Evolutionary conservation across 306 rosid species (phyloP).

Genomic region (Sechiopsis laciniata): DNA sequence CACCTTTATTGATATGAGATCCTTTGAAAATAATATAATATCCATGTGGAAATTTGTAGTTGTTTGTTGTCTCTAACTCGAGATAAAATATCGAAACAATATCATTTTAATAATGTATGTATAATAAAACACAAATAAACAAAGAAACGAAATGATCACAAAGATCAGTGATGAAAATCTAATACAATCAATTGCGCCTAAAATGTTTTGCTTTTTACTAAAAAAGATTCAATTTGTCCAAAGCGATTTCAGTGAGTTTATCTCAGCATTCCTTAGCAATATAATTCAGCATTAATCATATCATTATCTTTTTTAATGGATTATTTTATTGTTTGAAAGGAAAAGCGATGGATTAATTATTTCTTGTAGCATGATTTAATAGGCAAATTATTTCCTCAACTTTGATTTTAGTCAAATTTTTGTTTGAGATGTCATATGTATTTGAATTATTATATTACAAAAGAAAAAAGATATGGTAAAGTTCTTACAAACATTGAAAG

Average conservation of each 20-base stretch:
- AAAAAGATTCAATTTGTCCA: slow-evolving; percentile 17
- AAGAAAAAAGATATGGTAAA: too few species aligned
- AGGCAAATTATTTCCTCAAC: background rate
- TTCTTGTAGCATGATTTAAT: background rate
- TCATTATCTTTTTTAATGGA: background rate
- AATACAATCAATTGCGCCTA: background rate
- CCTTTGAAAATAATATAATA: too few species aligned
- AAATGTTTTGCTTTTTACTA: slow-evolving; percentile 11
- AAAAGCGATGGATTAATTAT: background rate
- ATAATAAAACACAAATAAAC: background rate
- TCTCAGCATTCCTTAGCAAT: slow-evolving; percentile 1
- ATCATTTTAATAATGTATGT: background rate
- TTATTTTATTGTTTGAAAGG: background rate
- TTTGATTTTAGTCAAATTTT: too few species aligned
- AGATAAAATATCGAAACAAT: background rate
- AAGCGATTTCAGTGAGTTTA: slow-evolving; percentile 8
- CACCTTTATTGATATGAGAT: too few species aligned
- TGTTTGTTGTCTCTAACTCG: too few species aligned
- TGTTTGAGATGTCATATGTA: too few species aligned
- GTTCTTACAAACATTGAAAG: too few species aligned
- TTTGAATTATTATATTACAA: too few species aligned
- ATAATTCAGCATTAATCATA: slow-evolving; percentile 18
- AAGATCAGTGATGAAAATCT: slow-evolving; percentile 13
- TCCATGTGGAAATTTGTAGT: too few species aligned
- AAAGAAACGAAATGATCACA: slow-evolving; percentile 30